Conservation (phyloP, 306 rosid species). For the Ormosia semicastrata region DNA sequence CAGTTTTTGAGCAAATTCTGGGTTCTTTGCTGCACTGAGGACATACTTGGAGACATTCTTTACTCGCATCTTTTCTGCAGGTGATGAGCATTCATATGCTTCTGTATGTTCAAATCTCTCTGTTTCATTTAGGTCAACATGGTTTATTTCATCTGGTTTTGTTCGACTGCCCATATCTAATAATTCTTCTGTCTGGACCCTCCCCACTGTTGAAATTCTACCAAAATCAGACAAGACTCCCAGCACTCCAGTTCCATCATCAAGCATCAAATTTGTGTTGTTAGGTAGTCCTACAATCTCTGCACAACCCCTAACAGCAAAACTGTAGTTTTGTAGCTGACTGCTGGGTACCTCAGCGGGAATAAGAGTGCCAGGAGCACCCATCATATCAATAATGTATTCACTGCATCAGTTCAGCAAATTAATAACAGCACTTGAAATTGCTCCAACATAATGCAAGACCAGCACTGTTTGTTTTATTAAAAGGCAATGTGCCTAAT, state of each 20-base stretch:
- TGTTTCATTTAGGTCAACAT: slow-evolving; percentile 40
- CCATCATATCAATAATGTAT: slow-evolving; percentile 96
- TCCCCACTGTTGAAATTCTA: slow-evolving; percentile 39
- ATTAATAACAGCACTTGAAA: slow-evolving; percentile 31
- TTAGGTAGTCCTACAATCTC: slow-evolving; percentile 58
- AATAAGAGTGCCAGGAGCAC: slow-evolving; percentile 96
- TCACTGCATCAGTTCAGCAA: slow-evolving; percentile 70
- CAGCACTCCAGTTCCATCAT: slow-evolving; percentile 39
- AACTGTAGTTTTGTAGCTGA: slow-evolving; percentile 66
- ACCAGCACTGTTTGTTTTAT: slow-evolving; percentile 9
- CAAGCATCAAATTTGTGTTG: slow-evolving; percentile 33
- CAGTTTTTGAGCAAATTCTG: slow-evolving; percentile 83
- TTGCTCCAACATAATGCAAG: slow-evolving; percentile 16
- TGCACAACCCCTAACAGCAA: slow-evolving; percentile 57
- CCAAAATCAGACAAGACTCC: slow-evolving; percentile 40
- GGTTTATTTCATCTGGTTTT: slow-evolving; percentile 38
- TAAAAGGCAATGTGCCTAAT: not conserved
- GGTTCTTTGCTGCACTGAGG: slow-evolving; percentile 84
- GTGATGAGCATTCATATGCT: slow-evolving; percentile 57
- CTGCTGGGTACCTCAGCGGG: slow-evolving; percentile 93
- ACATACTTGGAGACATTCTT: slow-evolving; percentile 86
- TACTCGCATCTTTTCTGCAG: slow-evolving; percentile 77
- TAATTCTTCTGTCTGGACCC: slow-evolving; percentile 52
- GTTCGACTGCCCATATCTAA: slow-evolving; percentile 37
- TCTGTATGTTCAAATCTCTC: slow-evolving; percentile 40